Base-by-base conservation (phyloP, 495 filamentous ascomycete species). In the Lichenothelia convexa region DNA sequence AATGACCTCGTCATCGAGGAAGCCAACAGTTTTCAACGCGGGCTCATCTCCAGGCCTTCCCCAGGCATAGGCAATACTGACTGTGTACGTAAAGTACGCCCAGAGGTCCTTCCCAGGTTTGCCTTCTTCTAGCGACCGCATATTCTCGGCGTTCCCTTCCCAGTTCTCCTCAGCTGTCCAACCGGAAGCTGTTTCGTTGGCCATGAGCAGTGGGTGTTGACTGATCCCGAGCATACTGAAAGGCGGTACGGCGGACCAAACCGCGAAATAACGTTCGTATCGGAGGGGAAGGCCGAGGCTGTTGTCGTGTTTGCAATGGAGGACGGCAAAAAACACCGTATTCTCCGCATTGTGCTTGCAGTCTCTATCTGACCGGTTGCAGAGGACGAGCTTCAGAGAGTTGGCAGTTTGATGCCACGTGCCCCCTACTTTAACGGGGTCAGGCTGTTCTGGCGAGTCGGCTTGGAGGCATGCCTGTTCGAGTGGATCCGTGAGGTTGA, bases 321-420 rank as follows among this genome's bases (percentile, higher is more conserved):
- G 43, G 31, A 51, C 31, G n/a, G 54, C 49, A 30, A 58, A 49
- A 42, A 57, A 57, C 3, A 58, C 57, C 1, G 45, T 49, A 11
- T 55, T 57, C 8, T 43, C 41, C 4, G 38, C 24, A 9, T 26
- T 40, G 12, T 34, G 13, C 23, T 42, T 44, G 42, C 56, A 59
- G 7, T 32, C 30, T n/a, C 12, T 27, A 26, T 54, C 47, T 8
- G 20, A 21, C 1, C 54, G 49, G 12, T 44, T 34, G 34, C 57
- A 60, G 13, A 60, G 50, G 31, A 60, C 42, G 15, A 60, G 48
- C 26, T 48, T 51, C 2, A 60, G 46, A 18, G 54, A 44, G 27
- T 57, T 59, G 20, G 52, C 57, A 4, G 51, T 49, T 44, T 60
- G 57, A 40, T 60, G 57, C 56, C 56, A 60, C 23, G 45, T 43